Evolutionary conservation across 2,329 filamentous ascomycete species (phyloP), one percentile per base, ranked within the genome.

Genomic region (Xylariaceae sp.): DNA sequence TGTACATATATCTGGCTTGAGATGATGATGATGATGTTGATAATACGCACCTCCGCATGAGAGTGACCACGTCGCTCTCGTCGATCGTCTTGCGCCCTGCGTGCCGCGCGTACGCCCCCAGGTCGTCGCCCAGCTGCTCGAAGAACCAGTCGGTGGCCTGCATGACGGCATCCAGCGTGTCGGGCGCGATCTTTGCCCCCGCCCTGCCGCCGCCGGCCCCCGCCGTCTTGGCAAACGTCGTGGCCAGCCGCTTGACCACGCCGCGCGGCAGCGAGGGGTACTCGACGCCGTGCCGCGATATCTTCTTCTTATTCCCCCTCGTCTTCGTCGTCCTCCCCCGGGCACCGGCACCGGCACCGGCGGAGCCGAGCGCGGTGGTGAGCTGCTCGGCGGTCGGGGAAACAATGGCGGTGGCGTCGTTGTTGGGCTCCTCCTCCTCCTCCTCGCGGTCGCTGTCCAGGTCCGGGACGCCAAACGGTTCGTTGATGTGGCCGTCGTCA

Each of bases 111-210:
- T 89, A 94, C 3, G 79, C 80, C 10, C 75, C 75, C 35, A 94
- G 61, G 52, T 94, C 87, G 39, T 88, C 83, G 30, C 83, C 78
- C 3, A 84, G 65, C 57, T 94, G 88, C 60, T 93, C 86, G 55
- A 94, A 94, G 58, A 88, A 94, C 82, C 86, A 92, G 41, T 93
- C 85, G 3, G 84, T 84, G 1, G 87, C 85, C 53, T 87, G 80
- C 50, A 81, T 78, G 34, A 94, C 76, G 4, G 81, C 80, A 19
- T 74, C 71, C 23, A 94, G 63, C 2, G 83, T 80, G 32, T 92
- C 84, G 29, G 82, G 77, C 37, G 71, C 77, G 29, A 94, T 73
- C 44, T 80, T 84, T 5, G 75, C 65, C n/a, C n/a, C n/a, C n/a
- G n/a, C n/a, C n/a, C n/a, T n/a, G n/a, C n/a, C n/a, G 46, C 81